Base-by-base conservation (phyloP, 345 rosid species). In the Noccaea bulbosa region DNA sequence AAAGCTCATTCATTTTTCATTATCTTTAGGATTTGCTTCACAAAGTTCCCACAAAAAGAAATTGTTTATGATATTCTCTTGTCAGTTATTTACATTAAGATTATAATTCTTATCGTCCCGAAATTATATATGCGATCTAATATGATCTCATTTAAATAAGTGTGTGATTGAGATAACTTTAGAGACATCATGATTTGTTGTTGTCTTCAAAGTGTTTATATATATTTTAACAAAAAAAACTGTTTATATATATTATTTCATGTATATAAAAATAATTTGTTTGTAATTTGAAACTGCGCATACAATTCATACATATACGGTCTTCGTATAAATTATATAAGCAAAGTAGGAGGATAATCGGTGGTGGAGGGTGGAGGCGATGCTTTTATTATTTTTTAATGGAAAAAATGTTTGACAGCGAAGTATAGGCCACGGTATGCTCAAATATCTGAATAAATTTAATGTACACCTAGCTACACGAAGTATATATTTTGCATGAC, bases 311-410 rank as follows among this genome's bases (percentile, higher is more conserved):
- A 60, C 3, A 45, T 4, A 44, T 4, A 12, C 11, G 5, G 7
- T 32, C 30, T 33, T 6, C 9, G 15, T 16, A 39, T 10, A 3
- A 15, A 33, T 10, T 44, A 44, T 14, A 22, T 14, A 27, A 16
- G 32, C 40, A 33, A 46, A 27, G 41, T 39, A 58, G 22, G 63
- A 58, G 64, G 47, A 41, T 60, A 41, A 67, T 33, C 22, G 45
- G 43, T 63, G 20, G 64, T 67, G 54, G 62, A 44, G 17, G 20
- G 64, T 67, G 54, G 62, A 44, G 17, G 63, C 27, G 27, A 24
- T 24, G 27, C 27, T 24, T 17, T 24, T 24, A 24, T 24, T 24
- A 24, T 2, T 24, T 24, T 24, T 22, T 22, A n/a, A n/a, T n/a
- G n/a, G n/a, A n/a, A n/a, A n/a, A n/a, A n/a, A n/a, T n/a, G n/a